Conservation (phyloP, 1,284 basidiomycete genomes). For the Pseudozyma sp. region DNA sequence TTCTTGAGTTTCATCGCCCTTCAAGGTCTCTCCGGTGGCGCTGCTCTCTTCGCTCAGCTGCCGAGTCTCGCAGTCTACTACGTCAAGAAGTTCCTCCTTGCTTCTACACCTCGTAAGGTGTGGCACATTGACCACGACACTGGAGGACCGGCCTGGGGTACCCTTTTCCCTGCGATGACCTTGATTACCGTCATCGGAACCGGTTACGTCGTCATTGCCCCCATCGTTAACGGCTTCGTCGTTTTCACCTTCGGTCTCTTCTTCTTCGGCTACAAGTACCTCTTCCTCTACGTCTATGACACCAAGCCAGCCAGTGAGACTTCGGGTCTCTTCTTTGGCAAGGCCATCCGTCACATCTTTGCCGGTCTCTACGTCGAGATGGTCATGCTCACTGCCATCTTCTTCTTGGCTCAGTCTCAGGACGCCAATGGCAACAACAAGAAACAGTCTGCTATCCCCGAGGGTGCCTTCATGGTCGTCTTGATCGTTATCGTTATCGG, state of each 20-base stretch:
- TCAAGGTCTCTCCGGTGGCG: constrained; percentile 71
- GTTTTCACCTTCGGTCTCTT: constrained; percentile 84
- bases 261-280: constrained; percentile 76
- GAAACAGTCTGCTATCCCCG: constrained; percentile 56
- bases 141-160: constrained; percentile 82
- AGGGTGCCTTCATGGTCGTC: constrained; percentile 80
- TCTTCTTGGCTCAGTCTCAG: constrained; percentile 60
- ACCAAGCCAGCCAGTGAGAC: constrained; percentile 82
- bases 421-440: constrained; percentile 36
- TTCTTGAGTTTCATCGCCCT: constrained; percentile 83
- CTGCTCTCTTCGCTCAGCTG: constrained; percentile 83
- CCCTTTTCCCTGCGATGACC: constrained; percentile 71
- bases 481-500: constrained; percentile 82
- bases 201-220: constrained; percentile 87
- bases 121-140: constrained; percentile 81
- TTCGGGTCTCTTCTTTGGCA: constrained; percentile 94
- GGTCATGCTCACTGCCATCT: constrained; percentile 64
- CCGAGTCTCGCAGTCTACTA: constrained; percentile 83
- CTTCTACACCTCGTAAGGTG: constrained; percentile 87
- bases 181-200: constrained; percentile 62
- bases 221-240: constrained; percentile 92
- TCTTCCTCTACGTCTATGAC: constrained; percentile 74
- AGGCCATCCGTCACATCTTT: constrained; percentile 90
- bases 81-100: constrained; percentile 84
- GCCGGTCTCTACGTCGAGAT: constrained; percentile 75